Conservation (phyloP, 2,329 filamentous ascomycete species). For the Diaporthe vaccinii region DNA sequence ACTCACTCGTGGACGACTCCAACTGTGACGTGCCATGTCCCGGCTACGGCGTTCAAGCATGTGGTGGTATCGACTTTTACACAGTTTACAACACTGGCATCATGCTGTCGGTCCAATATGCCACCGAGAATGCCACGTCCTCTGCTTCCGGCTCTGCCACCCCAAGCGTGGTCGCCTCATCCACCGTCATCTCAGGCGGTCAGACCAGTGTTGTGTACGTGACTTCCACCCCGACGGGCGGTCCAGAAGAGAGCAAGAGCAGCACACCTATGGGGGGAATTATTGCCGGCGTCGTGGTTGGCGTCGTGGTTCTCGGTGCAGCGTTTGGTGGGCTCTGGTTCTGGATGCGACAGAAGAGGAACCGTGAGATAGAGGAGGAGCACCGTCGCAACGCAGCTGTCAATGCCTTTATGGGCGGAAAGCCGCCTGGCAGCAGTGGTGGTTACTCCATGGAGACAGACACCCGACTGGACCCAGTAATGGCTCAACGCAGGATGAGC, state of each 20-base stretch:
- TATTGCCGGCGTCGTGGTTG: constrained; percentile 88
- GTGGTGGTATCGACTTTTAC: constrained; percentile 68
- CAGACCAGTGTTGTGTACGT: constrained; percentile 46
- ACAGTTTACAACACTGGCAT: constrained; percentile 67
- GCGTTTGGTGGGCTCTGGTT: constrained; percentile 79
- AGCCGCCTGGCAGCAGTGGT: constrained; percentile 73
- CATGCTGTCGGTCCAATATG: constrained; percentile 54
- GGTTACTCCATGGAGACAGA: constrained; percentile 79
- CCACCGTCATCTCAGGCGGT: constrained; percentile 37
- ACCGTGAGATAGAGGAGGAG: constrained; percentile 85
- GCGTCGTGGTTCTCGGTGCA: constrained; percentile 77
- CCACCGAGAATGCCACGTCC: constrained; percentile 46
- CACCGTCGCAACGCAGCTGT: constrained; percentile 85
- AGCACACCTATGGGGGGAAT: constrained; percentile 84
- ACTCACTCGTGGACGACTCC: constrained; percentile 65
- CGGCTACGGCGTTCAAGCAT: constrained; percentile 73
- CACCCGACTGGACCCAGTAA: constrained; percentile 86
- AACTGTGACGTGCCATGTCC: constrained; percentile 77
- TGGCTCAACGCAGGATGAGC: constrained; percentile 87
- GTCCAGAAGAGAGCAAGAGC: constrained; percentile 43
- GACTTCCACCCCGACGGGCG: constrained; percentile 47
- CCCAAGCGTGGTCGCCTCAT: constrained; percentile 38
- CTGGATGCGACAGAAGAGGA: constrained; percentile 80
- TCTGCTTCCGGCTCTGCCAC: constrained; percentile 51
- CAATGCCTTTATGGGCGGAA: constrained; percentile 79